Base-by-base conservation (phyloP, 768 basidiomycete species). In the Hebeloma cylindrosporum region DNA sequence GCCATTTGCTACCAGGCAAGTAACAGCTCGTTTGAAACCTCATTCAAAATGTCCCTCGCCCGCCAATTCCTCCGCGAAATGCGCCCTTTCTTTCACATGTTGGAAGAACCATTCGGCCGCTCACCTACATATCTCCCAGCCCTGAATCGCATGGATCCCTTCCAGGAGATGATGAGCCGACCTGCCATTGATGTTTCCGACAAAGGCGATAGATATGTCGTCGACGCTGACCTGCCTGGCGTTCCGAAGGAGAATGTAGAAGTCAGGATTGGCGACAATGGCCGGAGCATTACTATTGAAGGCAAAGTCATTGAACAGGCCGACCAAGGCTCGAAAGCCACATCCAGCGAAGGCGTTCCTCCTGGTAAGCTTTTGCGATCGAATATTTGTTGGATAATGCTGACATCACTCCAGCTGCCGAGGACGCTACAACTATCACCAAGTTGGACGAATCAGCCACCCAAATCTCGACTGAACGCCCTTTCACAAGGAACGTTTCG, bases 221-320 rank as follows among this genome's bases (percentile, higher is more conserved):
- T 91, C 30, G 83, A 89, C 56, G 85, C 86, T 1, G 88, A 91
- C 56, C 57, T 91, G 20, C 88, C 88, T 16, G 87, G 88, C 1
- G 79, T 90, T 20, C 82, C 79, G 61, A 88, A 83, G 68, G 86
- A 89, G 53, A 80, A 88, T 55, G 59, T 89, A 7, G 76, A 86
- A 43, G 74, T 90, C 39, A 74, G 79, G 6, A 70, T 90, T 46
- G 84, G 85, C 7, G 82, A 88, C 44, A 78, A 74, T 11, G 87
- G 85, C 2, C 73, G 78, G 44, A 86, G 79, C 49, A 59, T 89
- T 45, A 87, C 81, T 3, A 87, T 91, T 44, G 79, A 86, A 59
- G 88, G 88, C 6, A 82, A 74, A 54, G 63, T 78, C 28, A 56
- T 62, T 35, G 64, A 64, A 31, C 61, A 53, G 38, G 36, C 44